Base-by-base conservation (phyloP, 176 grass and related monocot genomes). In the Carex littledalei region DNA sequence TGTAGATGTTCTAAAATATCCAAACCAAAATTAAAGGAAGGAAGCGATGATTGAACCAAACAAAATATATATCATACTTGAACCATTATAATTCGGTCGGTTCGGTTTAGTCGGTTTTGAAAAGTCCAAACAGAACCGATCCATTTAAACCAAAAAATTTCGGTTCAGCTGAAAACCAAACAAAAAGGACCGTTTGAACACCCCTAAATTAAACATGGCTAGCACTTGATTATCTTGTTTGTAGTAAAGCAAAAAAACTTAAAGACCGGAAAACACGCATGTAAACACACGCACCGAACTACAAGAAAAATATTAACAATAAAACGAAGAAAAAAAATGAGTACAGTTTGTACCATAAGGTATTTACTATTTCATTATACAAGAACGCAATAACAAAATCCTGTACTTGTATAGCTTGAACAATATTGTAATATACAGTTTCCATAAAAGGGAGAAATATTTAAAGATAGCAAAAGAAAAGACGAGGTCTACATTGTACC, bases 401-500 rank as follows among this genome's bases (percentile, higher is more conserved):
- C 47, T 50, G 47, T 11, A 50, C 47, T 12, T 50, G 47, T 50
- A 50, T 50, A 50, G 47, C 34, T 71, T 15, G 20, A 75, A 52
- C 14, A 75, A 10, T 15, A 17, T 76, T 29, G 21, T 76, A 76
- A 29, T 24, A 37, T 35, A 76, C 45, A 76, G 22, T 53, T 16
- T 76, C 21, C 45, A n/a, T 75, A 45, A 18, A 78, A 12, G 26
- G 13, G 50, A 57, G 74, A 57, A 21, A 78, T 34, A 34, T 57
- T 57, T 24, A 12, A 56, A 78, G 50, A 57, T 32, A 52, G 14
- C 14, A 55, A 56, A 55, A 78, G 45, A 50, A 50, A 17, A 57
- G 52, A 74, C 22, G 0, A 75, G 24, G 12, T 67, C n/a, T 79
- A 21, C 31, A 58, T 20, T 84, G 6, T 85, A 99, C 96, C 93